A percentile compares a stretch with the other conserved stretches of the same genome.
Evolutionary conservation across 192 early-diverging fungal species (phyloP).

Genomic region (Obelidium mucronatum): DNA sequence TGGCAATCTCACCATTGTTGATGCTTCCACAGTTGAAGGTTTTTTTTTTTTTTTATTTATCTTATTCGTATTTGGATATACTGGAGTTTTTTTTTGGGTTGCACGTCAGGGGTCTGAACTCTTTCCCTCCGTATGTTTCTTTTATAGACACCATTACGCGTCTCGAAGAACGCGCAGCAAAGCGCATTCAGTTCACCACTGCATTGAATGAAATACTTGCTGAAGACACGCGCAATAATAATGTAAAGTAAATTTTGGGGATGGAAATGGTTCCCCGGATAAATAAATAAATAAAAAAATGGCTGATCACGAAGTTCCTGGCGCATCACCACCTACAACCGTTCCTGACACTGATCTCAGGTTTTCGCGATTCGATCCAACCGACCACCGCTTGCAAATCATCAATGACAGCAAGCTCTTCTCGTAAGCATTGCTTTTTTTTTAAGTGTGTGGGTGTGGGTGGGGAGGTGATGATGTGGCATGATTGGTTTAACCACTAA

Average conservation of each 20-base stretch:
- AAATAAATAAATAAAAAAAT: not conserved
- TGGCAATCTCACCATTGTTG: too few relatives aligned
- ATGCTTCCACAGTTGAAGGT: too few relatives aligned
- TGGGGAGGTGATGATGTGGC: not conserved
- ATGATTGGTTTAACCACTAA: not conserved
- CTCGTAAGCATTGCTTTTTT: constrained; percentile 62
- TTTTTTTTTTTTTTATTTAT: too few relatives aligned
- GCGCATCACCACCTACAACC: not conserved
- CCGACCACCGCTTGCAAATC: constrained; percentile 65
- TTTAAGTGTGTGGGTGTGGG: not conserved
- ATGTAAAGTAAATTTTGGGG: not conserved
- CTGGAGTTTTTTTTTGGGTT: too few relatives aligned
- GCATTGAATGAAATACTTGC: not conserved
- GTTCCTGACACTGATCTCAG: constrained; percentile 27
- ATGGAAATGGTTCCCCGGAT: not conserved
- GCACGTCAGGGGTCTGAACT: too few relatives aligned
- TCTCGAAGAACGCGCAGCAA: not conserved
- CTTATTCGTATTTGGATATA: too few relatives aligned
- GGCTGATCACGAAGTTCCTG: constrained; percentile 1
- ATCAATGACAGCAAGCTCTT: constrained; percentile 84
- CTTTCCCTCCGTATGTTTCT: too few relatives aligned
- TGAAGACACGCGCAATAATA: not conserved
- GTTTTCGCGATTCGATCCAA: constrained; percentile 36
- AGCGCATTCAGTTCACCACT: not conserved
- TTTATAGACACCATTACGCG: too few relatives aligned